phyloP scores from a whole-genome alignment of 129 eudicot genomes.

The Ambrosia trifida region DNA sequence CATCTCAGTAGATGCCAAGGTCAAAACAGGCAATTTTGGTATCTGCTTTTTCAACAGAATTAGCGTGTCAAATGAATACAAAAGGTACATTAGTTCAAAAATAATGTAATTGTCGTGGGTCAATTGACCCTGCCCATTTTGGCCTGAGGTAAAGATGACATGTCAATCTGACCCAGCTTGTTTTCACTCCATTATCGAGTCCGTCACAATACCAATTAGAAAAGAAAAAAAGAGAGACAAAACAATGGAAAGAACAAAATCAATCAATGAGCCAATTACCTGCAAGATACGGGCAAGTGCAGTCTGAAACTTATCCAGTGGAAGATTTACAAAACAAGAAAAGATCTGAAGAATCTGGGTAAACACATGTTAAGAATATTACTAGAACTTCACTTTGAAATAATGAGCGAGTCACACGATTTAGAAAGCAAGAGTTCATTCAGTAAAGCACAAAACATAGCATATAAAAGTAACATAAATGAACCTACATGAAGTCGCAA shows the following conservation, averaged over 20 bases:
- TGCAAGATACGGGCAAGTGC: conserved; percentile 73
- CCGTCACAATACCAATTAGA: not conserved
- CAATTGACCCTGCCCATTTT: not conserved
- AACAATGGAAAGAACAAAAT: conserved; percentile 9
- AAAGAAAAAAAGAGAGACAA: not conserved
- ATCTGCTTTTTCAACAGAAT: not conserved
- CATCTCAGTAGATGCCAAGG: not conserved
- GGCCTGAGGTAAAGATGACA: not conserved
- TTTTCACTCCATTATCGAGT: not conserved
- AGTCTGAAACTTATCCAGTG: conserved; percentile 74
- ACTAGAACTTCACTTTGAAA: conserved; percentile 9
- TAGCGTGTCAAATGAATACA: not conserved
- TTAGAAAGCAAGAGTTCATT: conserved; percentile 7
- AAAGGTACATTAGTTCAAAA: not conserved
- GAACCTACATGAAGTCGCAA: not conserved
- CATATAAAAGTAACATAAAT: conserved; percentile 5
- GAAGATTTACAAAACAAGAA: conserved; percentile 75
- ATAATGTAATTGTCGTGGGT: not conserved
- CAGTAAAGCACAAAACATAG: not conserved
- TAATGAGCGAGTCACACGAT: conserved; percentile 2
- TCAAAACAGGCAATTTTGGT: not conserved
- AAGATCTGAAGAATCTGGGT: conserved; percentile 69
- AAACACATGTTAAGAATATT: conserved; percentile 23
- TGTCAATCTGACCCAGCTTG: no score
- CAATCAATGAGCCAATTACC: conserved; percentile 42